Percentiles rank a stretch among this genome's conserved stretches.
phyloP scores from a whole-genome alignment of 192 early-diverging fungal genomes.

The Coemansia sp. region DNA sequence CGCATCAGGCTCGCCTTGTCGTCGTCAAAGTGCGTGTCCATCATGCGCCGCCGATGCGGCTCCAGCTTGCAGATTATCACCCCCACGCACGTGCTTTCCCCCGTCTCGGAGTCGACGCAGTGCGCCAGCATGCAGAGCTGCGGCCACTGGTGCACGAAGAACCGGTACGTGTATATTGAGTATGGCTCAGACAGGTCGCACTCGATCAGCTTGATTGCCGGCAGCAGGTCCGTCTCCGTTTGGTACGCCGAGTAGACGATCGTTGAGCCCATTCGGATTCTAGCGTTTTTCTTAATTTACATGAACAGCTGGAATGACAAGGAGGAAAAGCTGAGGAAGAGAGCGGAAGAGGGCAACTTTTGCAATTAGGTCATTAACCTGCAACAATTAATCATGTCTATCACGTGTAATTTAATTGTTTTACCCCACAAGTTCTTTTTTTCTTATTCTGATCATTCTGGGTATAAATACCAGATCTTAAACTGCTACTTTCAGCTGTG shows the following conservation, averaged over 20 bases:
- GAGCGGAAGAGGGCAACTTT: too few relatives aligned
- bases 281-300: too few relatives aligned
- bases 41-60: slow-evolving; percentile 22
- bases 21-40: slow-evolving; percentile 18
- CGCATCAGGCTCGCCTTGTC: slow-evolving; percentile 33
- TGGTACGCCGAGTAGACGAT: slow-evolving; percentile 61
- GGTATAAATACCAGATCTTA: not conserved
- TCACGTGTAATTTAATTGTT: not conserved
- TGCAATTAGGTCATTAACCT: not conserved
- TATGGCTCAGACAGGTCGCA: slow-evolving; percentile 97
- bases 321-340: too few relatives aligned
- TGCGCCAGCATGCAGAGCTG: slow-evolving; percentile 79
- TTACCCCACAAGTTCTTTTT: not conserved
- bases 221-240: slow-evolving; percentile 72
- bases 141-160: slow-evolving; percentile 92
- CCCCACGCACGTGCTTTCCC: slow-evolving; percentile 62
- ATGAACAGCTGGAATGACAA: too few relatives aligned
- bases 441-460: not conserved
- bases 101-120: slow-evolving; percentile 5
- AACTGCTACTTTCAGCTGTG: not conserved
- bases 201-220: slow-evolving; percentile 80
- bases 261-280: not conserved
- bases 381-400: not conserved
- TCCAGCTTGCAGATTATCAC: slow-evolving; percentile 91
- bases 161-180: slow-evolving; percentile 95